These are phyloP conservation scores for Yamadazyma epiphylla DNA, from an alignment of 1,139 yeast species.

Conservation along the genomic window DNA sequence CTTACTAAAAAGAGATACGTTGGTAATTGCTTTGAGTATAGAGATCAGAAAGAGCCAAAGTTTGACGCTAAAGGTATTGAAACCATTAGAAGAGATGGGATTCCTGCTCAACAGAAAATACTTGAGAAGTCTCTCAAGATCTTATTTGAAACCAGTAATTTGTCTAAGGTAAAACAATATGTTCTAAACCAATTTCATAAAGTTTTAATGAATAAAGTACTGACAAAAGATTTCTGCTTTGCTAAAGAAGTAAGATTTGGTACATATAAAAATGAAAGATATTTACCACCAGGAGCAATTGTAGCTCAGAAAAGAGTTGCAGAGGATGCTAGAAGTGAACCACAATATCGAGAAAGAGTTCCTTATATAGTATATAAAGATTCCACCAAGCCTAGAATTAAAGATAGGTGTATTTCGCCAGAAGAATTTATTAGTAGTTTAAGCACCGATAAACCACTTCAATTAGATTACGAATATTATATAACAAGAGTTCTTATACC, in stretches of 20 bases:
- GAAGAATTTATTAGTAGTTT: conserved; percentile 55
- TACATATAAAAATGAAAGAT: conserved; percentile 63
- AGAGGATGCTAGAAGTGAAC: conserved; percentile 69
- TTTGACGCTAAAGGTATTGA: conserved; percentile 98
- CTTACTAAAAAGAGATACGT: conserved; percentile 88
- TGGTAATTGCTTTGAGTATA: conserved; percentile 68
- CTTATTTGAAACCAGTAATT: conserved; percentile 68
- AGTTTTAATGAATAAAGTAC: conserved; percentile 56
- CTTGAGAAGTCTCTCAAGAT: conserved; percentile 66
- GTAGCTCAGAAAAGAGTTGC: conserved; percentile 61
- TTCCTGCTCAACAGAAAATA: conserved; percentile 85
- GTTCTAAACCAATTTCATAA: conserved; percentile 63
- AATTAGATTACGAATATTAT: conserved; percentile 79
- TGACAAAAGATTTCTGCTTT: conserved; percentile 82
- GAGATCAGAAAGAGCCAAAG: conserved; percentile 50
- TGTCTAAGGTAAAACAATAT: conserved; percentile 66
- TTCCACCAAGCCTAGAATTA: conserved; percentile 56
- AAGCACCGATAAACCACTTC: conserved; percentile 28
- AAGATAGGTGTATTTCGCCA: conserved; percentile 80
- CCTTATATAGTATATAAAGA: conserved; percentile 82
- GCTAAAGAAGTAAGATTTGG: conserved; percentile 90
- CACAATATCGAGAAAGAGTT: conserved; percentile 85
- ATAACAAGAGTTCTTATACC: conserved; percentile 81
- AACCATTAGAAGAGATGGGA: conserved; percentile 90
- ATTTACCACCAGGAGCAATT: conserved; percentile 89